Evolutionary conservation across 2,329 filamentous ascomycete genomes (phyloP), one percentile per base, ranked within the genome.

Genomic region (Pezicula radicicola): DNA sequence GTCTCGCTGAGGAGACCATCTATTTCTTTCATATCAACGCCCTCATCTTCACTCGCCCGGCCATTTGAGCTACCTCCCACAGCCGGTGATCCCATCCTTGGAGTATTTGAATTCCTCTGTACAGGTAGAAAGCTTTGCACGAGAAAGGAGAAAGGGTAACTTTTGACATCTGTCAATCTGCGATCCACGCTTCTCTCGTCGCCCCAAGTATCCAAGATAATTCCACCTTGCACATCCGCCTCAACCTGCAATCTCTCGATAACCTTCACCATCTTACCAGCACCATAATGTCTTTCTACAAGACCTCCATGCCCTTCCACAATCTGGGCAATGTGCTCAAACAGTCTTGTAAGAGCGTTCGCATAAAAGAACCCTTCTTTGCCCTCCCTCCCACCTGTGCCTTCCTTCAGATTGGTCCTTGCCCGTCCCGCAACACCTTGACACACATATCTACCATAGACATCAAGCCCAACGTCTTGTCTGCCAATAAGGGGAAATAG

Each of bases 241-340:
- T 99, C 94, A 64, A 92, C 84, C 70, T 99, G 94, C 51, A 99
- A 75, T 41, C 91, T 82, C 70, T 97, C 91, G 60, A 97, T 93
- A 49, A 99, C 94, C 61, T 87, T 89, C 30, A 89, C 85, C 94
- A 99, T 99, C 75, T 91, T 94, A 36, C 93, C 91, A 15, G 81
- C 73, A 1, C 94, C 94, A 66, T 99, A 99, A 70, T 99, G 94
- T 44, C 90, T 84, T 73, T 97, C 92, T 1, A 99, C 93, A 8
- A 99, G 77, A 1, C 85, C 85, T 30, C 93, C 91, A 66, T 99
- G 94, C 1, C 89, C 87, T 63, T 97, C 93, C 19, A 99, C 86
- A 58, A 99, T 97, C 67, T 96, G 90, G 2, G 94, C 93, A 68
- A 99, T 96, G 70, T 99, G 93, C 70, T 97, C 93, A 67, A 99